A percentile compares a stretch with the other conserved stretches of the same genome.
Conservation (phyloP, 148 eudicot genomes). For the Fagopyrum homotropicum region DNA sequence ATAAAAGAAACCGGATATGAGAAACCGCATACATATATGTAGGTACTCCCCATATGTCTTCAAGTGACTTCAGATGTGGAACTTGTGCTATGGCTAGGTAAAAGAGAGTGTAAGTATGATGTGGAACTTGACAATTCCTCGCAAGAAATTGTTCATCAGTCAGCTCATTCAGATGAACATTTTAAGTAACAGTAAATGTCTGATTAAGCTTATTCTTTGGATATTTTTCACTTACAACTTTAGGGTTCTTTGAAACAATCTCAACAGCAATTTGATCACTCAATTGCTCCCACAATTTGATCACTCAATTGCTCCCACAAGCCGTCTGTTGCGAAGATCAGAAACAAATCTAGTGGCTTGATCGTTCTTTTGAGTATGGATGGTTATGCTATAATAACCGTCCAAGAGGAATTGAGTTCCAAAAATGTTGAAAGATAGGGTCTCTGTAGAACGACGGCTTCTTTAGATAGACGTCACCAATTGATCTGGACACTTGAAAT, state of each 20-base stretch:
- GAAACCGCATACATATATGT: too few species aligned
- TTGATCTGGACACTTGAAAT: constrained; percentile 63
- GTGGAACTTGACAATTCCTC: constrained; percentile 30
- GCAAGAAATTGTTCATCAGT: constrained; percentile 1
- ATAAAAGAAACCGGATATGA: too few species aligned
- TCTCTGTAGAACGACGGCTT: constrained; percentile 11
- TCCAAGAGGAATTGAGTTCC: constrained; percentile 42
- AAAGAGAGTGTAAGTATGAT: too few species aligned
- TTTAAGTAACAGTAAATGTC: too few species aligned
- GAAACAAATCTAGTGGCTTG: constrained; percentile 48
- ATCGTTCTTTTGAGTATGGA: constrained; percentile 42
- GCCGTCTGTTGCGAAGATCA: constrained; percentile 81
- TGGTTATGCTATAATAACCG: constrained; percentile 58
- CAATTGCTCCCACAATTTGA: too few species aligned
- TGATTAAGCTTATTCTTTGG: too few species aligned
- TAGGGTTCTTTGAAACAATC: constrained; percentile 43
- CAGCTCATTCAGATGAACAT: not conserved
- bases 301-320: constrained; percentile 81
- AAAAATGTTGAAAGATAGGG: constrained; percentile 46
- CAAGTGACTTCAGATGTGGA: too few species aligned
- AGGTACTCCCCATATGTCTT: too few species aligned
- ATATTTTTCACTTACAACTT: constrained; percentile 32
- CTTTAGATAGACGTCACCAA: constrained; percentile 78
- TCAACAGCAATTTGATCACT: constrained; percentile 74
- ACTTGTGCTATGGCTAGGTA: too few species aligned